Evolutionary conservation across 805 yeast genomes (phyloP).

Genomic region (Wickerhamomyces sydowiorum): DNA sequence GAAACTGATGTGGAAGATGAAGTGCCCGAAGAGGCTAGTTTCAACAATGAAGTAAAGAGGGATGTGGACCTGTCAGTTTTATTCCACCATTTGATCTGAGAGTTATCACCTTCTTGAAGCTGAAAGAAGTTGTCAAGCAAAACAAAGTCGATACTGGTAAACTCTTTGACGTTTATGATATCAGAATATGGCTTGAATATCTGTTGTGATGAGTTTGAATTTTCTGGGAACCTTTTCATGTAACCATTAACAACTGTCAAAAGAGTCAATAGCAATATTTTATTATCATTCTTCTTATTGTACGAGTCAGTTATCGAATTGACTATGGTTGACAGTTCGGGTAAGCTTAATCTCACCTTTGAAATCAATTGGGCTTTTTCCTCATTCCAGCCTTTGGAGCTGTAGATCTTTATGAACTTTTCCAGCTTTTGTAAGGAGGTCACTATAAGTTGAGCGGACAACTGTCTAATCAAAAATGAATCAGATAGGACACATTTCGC

Average conservation of each 20-base stretch:
- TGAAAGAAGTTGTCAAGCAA: conserved; percentile 57
- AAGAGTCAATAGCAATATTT: conserved; percentile 42
- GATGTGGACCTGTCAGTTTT: conserved; percentile 42
- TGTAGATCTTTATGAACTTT: conserved; percentile 30
- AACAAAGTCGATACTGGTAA: conserved; percentile 50
- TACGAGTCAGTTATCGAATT: conserved; percentile 38
- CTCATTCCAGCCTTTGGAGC: conserved; percentile 35
- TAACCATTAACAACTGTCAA: conserved; percentile 39
- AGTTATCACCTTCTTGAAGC: conserved; percentile 46
- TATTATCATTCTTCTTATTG: conserved; percentile 30
- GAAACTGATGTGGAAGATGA: conserved; percentile 23
- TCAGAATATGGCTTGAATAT: conserved; percentile 31
- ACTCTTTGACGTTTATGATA: conserved; percentile 25
- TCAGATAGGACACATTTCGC: conserved; percentile 52
- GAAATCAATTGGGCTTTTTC: conserved; percentile 25
- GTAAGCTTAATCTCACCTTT: conserved; percentile 34
- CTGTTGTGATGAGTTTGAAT: conserved; percentile 23
- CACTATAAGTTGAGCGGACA: conserved; percentile 54
- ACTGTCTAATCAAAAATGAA: conserved; percentile 49
- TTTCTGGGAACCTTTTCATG: conserved; percentile 31
- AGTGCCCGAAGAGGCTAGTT: conserved; percentile 38
- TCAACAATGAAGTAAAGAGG: conserved; percentile 60
- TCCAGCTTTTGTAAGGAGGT: conserved; percentile 50
- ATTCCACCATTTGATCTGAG: conserved; percentile 79
- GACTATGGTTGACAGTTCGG: conserved; percentile 42